Evolutionary conservation across 192 early-diverging fungal species (phyloP), one percentile per base, ranked within the genome.

Genomic region (Thamnidium elegans): DNA sequence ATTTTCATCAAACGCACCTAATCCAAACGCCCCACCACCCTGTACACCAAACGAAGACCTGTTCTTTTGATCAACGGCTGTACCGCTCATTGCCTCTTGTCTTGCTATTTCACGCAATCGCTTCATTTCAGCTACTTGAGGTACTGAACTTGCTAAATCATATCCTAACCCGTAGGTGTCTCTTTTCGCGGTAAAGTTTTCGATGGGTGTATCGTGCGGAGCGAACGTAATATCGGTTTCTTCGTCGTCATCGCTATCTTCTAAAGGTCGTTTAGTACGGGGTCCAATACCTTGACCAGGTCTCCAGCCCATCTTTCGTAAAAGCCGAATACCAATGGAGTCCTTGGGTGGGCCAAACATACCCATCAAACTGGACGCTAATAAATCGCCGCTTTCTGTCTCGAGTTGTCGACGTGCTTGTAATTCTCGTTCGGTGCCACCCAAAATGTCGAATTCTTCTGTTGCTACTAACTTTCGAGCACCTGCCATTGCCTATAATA

Each of bases 221-320:
- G 90, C 89, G 81, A 90, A 90, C 10, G 79, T 68, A 32, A 79
- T 53, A 11, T 78, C 60, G 7, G 64, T 59, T 54, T 79, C 81
- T 6, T 89, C 80, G 8, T 63, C 64, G 11, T 62, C 51, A 32
- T 65, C 55, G 0, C 70, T 47, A 13, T 47, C 77, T 2, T 63
- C 51, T 11, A 47, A 52, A 42, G 42, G 52, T 48, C 74, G 67
- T 62, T 39, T 55, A 7, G 83, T 74, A 15, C 89, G 80, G 5
- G 92, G 86, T 3, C 94, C 94, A 42, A 95, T 81, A 1, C 89
- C 90, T 60, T 94, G 91, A 4, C 94, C 94, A 43, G 90, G 84
- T 51, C 87, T 82, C 92, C 93, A 94, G 0, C 93, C 94, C 93
- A 96, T 92, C 50, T 80, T 75, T 14, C 84, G 73, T 69, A 97